These are phyloP conservation scores for Tetramitus jugosus DNA, from an alignment of 208 protist genomes.

Conservation along the genomic window DNA sequence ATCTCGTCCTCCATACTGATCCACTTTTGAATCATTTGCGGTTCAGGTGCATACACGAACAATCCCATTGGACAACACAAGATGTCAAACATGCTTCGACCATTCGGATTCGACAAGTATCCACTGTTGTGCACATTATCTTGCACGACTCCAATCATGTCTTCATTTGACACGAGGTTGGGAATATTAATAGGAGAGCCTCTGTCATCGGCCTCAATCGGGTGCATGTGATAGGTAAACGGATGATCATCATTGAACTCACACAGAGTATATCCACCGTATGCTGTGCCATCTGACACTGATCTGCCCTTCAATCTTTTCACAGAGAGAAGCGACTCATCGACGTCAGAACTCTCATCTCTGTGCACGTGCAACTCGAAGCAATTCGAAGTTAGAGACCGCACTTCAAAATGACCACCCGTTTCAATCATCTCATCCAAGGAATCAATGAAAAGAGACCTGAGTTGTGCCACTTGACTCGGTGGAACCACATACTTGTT, in stretches of 20 bases:
- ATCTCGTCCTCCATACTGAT: background rate
- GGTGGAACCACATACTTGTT: too few species aligned
- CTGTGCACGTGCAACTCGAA: too few species aligned
- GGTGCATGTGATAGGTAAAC: background rate
- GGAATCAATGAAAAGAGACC: too few species aligned
- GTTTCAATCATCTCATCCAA: too few species aligned
- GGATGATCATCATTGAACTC: background rate
- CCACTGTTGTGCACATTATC: background rate
- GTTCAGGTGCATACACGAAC: background rate
- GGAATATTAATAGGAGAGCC: background rate
- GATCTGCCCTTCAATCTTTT: too few species aligned
- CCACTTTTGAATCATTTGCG: background rate
- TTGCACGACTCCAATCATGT: conserved; percentile 11
- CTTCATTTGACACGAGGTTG: background rate
- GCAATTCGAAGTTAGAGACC: too few species aligned
- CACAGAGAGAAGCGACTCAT: too few species aligned
- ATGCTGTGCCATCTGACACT: background rate
- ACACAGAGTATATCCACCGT: background rate
- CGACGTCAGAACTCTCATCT: too few species aligned
- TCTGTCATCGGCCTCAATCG: background rate
- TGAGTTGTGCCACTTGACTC: too few species aligned
- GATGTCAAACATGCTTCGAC: background rate
- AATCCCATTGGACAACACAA: background rate
- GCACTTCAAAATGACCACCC: too few species aligned
- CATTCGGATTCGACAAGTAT: background rate